Evolutionary conservation across 176 grass and related monocot species (phyloP).

Genomic region (Oryza coarctata): DNA sequence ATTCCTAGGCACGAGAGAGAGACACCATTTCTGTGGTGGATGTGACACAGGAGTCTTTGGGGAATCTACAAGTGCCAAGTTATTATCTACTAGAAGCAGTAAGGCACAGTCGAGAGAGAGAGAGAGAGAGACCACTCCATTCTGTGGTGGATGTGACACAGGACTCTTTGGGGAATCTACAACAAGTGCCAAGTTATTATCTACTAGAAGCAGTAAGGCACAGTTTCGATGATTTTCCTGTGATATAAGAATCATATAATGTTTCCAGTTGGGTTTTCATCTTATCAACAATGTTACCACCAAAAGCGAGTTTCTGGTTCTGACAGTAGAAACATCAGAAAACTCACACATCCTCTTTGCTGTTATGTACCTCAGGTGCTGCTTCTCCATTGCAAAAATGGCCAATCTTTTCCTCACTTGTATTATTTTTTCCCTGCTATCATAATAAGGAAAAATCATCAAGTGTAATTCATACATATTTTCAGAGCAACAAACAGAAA

Average conservation of each 20-base stretch:
- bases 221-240: not conserved
- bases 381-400: not conserved
- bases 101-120: not conserved
- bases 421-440: conserved; percentile 46
- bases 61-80: conserved; percentile 11
- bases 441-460: not conserved
- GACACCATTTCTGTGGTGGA: not conserved
- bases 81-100: not conserved
- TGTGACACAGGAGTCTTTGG: not conserved
- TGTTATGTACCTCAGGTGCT: not conserved
- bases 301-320: not conserved
- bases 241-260: not conserved
- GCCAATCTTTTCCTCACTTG: conserved; percentile 24
- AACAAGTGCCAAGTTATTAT: not conserved
- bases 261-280: not conserved
- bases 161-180: conserved; percentile 7
- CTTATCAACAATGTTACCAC: conserved; percentile 11
- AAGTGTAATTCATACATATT: conserved; percentile 1
- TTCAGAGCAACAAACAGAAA: conserved; percentile 1
- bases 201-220: not conserved
- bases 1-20: conserved; percentile 5
- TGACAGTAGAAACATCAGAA: not conserved
- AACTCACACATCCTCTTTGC: too few relatives aligned
- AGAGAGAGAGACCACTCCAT: not conserved
- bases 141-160: not conserved